Evolutionary conservation across 345 rosid genomes (phyloP).

Genomic region (Eutrema yunnanense): DNA sequence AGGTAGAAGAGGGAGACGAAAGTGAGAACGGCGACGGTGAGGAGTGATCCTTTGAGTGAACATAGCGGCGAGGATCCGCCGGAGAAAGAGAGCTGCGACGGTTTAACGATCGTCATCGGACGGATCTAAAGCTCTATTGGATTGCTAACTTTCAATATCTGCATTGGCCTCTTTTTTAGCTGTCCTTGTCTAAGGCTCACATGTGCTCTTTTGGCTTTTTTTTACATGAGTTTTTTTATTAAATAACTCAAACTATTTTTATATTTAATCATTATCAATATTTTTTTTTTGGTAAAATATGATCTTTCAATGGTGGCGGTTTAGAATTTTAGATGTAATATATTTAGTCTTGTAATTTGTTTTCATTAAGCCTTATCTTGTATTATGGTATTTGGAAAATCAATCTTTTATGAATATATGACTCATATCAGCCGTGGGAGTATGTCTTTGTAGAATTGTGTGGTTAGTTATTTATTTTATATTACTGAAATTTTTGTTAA

Average conservation of each 20-base stretch:
- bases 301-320: no score
- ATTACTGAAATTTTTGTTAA: no score
- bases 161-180: neutral
- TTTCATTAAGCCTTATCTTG: neutral
- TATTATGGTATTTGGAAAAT: no score
- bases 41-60: slow-evolving; percentile 62
- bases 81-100: slow-evolving; percentile 25
- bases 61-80: slow-evolving; percentile 33
- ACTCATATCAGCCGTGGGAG: no score
- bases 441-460: no score
- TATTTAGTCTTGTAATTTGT: neutral
- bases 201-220: neutral
- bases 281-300: no score
- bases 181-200: neutral
- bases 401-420: no score
- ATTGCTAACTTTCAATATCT: neutral
- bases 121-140: slow-evolving; percentile 18
- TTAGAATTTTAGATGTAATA: neutral
- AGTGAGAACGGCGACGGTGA: slow-evolving; percentile 62
- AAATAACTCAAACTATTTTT: no score
- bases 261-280: no score
- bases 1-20: slow-evolving; percentile 55
- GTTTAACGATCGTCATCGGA: slow-evolving; percentile 48
- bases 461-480: no score
- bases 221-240: neutral